Base-by-base conservation (phyloP, 2,329 filamentous ascomycete genomes). In the Pestalotiopsis sp. region DNA sequence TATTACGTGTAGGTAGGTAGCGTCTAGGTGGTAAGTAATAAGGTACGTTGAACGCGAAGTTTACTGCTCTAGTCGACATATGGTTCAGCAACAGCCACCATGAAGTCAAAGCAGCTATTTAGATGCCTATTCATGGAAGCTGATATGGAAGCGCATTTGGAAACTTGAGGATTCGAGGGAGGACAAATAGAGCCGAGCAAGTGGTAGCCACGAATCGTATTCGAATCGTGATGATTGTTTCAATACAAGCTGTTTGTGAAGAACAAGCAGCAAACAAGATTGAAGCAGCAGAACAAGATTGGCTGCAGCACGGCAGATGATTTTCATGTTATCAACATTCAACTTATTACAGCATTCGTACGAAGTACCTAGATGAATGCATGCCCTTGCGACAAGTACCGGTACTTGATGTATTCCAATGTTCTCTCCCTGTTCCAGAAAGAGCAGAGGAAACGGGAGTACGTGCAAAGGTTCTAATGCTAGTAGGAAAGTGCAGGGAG, bases 401-500 rank as follows among this genome's bases (percentile, higher is more conserved):
- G 45, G 45, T 52, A 52, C 45, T 23, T 36, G 31, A 2, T 36
- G 1, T 36, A 7, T 9, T 9, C 31, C 9, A 36, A 36, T 36
- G 31, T 36, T 36, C 31, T 36, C 31, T 52, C 45, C 45, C 17
- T 52, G 17, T 52, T 52, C 45, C 38, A 41, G 25, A 25, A 36
- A 13, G 12, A 41, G 17, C 17, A 20, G 3, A 13, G 23, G 31
- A 58, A 4, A 58, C 45, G 23, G 23, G 25, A 58, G 45, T 58
- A 45, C 20, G 20, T 20, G 27, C 59, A 62, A 60, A 36, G 31
- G 31, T 52, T 20, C 45, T n/a, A 52, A 52, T 36, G 59, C 31
- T 39, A 62, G 23, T 23, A 23, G 59, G 59, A 14, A 52, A 39
- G 65, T 49, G 65, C 41, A 60, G 56, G 56, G 65, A 67, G 56